phyloP scores from a whole-genome alignment of 2,329 filamentous ascomycete species.

The Alternaria hordeiaustralica region DNA sequence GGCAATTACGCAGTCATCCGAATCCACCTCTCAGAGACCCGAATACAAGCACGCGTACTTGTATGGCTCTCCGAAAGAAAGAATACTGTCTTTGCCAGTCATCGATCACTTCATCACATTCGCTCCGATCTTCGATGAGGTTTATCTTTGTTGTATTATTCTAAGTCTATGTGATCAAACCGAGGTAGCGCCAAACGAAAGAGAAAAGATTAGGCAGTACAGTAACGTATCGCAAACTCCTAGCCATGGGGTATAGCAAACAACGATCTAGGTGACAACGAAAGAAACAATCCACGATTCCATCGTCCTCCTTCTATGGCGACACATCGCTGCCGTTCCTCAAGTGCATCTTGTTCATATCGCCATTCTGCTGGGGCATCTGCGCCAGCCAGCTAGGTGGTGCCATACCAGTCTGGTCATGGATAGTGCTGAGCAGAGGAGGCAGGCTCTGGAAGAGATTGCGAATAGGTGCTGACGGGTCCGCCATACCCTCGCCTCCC shows the following conservation, averaged over 20 bases:
- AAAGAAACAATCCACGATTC: not conserved
- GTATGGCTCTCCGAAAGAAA: not conserved
- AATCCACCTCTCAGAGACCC: not conserved
- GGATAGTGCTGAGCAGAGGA: constrained; percentile 82
- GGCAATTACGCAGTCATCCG: not conserved
- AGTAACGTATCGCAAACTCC: constrained; percentile 1
- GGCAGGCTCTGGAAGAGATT: constrained; percentile 87
- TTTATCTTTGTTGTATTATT: not conserved
- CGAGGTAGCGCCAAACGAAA: not conserved
- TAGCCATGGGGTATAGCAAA: constrained; percentile 15
- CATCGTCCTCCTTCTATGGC: constrained; percentile 2
- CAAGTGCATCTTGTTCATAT: constrained; percentile 29
- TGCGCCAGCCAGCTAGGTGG: constrained; percentile 75
- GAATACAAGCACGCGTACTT: not conserved
- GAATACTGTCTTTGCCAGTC: not conserved
- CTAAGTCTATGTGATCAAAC: not conserved
- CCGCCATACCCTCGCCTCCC: constrained; percentile 53
- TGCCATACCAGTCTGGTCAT: constrained; percentile 85
- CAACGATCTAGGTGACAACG: constrained; percentile 1
- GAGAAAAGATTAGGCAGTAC: not conserved
- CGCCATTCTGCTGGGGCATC: constrained; percentile 52
- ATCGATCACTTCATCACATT: not conserved
- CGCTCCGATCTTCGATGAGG: not conserved
- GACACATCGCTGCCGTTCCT: constrained; percentile 35
- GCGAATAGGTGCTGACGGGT: constrained; percentile 69